Percentiles rank a stretch among this genome's conserved stretches.
These are phyloP conservation scores for Aaosphaeria arxii DNA, from an alignment of 2,329 filamentous ascomycete genomes.

Conservation along the genomic window DNA sequence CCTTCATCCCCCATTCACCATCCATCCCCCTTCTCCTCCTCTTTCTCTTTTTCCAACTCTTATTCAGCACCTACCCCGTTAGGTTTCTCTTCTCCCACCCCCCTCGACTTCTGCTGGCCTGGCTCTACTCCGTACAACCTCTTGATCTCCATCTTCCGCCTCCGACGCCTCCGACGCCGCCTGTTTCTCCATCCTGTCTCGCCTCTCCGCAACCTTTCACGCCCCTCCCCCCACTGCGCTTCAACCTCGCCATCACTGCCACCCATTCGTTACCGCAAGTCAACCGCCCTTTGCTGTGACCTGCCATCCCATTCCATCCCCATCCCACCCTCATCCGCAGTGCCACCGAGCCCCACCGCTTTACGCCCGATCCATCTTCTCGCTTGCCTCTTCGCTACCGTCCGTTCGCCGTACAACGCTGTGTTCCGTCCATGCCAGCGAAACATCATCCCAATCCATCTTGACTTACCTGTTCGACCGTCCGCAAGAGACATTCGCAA, in stretches of 20 bases:
- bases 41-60: background rate
- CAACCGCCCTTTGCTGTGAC: too few relatives aligned
- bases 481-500: background rate
- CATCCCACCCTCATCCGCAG: too few relatives aligned
- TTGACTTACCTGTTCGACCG: background rate
- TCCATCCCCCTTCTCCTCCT: background rate
- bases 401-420: background rate
- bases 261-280: too few relatives aligned
- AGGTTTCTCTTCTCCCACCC: background rate
- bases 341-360: too few relatives aligned
- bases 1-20: constrained; percentile 3
- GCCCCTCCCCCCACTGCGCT: too few relatives aligned
- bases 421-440: constrained; percentile 1
- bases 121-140: background rate
- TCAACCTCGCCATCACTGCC: too few relatives aligned
- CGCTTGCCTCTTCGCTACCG: too few relatives aligned
- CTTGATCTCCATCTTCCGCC: background rate
- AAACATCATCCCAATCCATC: background rate
- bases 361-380: too few relatives aligned
- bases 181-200: too few relatives aligned
- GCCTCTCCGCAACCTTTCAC: too few relatives aligned
- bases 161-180: background rate
- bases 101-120: background rate
- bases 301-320: too few relatives aligned
- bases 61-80: background rate